Evolutionary conservation across 495 filamentous ascomycete species (phyloP).

Genomic region (Geoglossum glabrum): DNA sequence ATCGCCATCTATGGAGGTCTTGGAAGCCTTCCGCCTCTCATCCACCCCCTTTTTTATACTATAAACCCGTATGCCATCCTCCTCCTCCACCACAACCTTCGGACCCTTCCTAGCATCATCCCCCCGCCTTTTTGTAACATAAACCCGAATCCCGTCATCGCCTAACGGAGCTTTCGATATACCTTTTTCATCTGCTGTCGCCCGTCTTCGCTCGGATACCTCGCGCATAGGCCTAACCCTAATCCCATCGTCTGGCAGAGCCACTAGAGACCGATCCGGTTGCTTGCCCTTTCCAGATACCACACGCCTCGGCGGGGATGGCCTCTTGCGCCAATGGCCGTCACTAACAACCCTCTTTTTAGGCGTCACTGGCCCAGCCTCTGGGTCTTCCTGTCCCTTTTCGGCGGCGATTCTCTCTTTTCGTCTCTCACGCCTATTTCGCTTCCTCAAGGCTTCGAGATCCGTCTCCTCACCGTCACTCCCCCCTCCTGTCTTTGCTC

Average conservation of each 20-base stretch:
- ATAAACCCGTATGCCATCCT: slow-evolving; percentile 13
- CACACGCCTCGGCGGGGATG: not conserved
- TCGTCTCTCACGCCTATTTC: not conserved
- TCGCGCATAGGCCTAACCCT: slow-evolving; percentile 15
- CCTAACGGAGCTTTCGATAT: not conserved
- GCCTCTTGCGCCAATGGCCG: slow-evolving; percentile 33
- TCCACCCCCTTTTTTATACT: not conserved
- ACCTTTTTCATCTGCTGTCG: not conserved
- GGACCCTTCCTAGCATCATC: not conserved
- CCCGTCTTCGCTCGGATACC: not conserved
- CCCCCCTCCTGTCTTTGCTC: not conserved
- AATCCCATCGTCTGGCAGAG: slow-evolving; percentile 13
- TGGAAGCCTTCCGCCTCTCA: not conserved
- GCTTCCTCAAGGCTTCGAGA: not conserved
- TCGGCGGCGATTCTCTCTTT: not conserved
- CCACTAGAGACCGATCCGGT: slow-evolving; percentile 8
- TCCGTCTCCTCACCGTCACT: not conserved
- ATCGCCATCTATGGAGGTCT: not conserved
- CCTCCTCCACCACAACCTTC: slow-evolving; percentile 2
- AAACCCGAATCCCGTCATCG: not conserved
- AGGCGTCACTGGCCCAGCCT: slow-evolving; percentile 21
- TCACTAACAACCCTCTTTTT: slow-evolving; percentile 67
- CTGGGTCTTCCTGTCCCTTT: not conserved
- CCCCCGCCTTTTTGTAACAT: not conserved
- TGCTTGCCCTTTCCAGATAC: slow-evolving; percentile 10